These are phyloP conservation scores for Nemania serpens DNA, from an alignment of 2,329 filamentous ascomycete genomes.

Conservation along the genomic window DNA sequence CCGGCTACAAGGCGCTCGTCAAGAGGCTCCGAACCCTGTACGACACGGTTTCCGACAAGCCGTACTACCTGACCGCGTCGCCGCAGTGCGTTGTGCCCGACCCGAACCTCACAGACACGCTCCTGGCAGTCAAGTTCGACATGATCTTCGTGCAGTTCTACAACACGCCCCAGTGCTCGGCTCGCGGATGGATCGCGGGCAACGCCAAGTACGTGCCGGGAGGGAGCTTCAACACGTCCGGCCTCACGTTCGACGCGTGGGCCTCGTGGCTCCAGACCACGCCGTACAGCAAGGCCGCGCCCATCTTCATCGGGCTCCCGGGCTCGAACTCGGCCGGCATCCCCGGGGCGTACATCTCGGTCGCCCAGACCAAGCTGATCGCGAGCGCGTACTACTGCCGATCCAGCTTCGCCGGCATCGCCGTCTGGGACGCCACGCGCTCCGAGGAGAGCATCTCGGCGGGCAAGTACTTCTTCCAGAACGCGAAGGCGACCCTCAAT, in stretches of 20 bases:
- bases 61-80: slow-evolving; percentile 49
- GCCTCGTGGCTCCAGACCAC: slow-evolving; percentile 42
- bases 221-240: slow-evolving; percentile 27
- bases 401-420: slow-evolving; percentile 51
- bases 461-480: slow-evolving; percentile 29
- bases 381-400: slow-evolving; percentile 47
- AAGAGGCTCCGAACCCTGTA: slow-evolving; percentile 36
- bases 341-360: slow-evolving; percentile 44
- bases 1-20: slow-evolving; percentile 40
- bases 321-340: slow-evolving; percentile 38
- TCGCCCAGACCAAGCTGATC: slow-evolving; percentile 43
- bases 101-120: slow-evolving; percentile 37
- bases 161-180: slow-evolving; percentile 50
- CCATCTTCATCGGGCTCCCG: slow-evolving; percentile 52
- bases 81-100: slow-evolving; percentile 53
- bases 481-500: slow-evolving; percentile 25
- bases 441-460: slow-evolving; percentile 38
- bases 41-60: slow-evolving; percentile 23
- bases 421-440: slow-evolving; percentile 52
- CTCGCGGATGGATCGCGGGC: slow-evolving; percentile 38
- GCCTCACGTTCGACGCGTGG: slow-evolving; percentile 53
- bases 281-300: slow-evolving; percentile 45
- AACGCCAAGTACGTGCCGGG: slow-evolving; percentile 39
- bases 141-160: slow-evolving; percentile 56
- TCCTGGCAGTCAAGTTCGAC: slow-evolving; percentile 42